phyloP scores from a whole-genome alignment of 768 basidiomycete genomes.

The Suillus variegatus region DNA sequence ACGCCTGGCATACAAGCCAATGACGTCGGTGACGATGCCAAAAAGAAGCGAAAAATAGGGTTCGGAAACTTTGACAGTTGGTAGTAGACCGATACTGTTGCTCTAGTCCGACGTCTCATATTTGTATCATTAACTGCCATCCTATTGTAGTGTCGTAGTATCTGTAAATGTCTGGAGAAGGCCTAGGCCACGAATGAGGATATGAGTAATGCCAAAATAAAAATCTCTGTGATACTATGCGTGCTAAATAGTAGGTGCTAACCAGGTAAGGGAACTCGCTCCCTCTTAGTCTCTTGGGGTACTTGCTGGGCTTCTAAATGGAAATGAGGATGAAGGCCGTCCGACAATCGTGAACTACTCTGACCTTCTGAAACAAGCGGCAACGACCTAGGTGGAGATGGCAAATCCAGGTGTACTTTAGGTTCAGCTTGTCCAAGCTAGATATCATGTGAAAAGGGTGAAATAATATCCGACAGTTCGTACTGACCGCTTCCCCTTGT shows the following conservation, averaged over 20 bases:
- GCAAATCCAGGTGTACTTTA: constrained; percentile 43
- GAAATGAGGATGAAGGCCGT: constrained; percentile 8
- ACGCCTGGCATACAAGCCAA: constrained; percentile 11
- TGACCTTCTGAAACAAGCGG: constrained; percentile 36
- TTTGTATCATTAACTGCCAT: constrained; percentile 2
- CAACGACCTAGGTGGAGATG: constrained; percentile 51
- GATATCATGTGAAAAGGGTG: constrained; percentile 2
- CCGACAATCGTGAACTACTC: constrained; percentile 29
- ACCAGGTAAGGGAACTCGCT: constrained; percentile 23
- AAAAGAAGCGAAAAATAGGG: constrained; percentile 82
- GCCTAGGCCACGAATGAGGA: background rate
- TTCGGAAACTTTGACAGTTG: constrained; percentile 92
- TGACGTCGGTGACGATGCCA: constrained; percentile 45
- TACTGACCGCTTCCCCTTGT: constrained; percentile 58
- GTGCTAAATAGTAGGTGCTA: constrained; percentile 6
- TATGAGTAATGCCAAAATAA: background rate
- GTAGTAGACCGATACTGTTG: constrained; percentile 37
- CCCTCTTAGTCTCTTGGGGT: background rate
- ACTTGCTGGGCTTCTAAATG: constrained; percentile 8
- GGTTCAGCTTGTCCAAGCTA: constrained; percentile 35
- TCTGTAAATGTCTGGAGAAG: background rate
- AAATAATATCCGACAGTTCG: background rate
- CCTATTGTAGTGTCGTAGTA: background rate
- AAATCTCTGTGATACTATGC: background rate
- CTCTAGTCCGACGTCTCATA: background rate